phyloP scores from a whole-genome alignment of 805 yeast species.

The Saccharomycopsis sp. region DNA sequence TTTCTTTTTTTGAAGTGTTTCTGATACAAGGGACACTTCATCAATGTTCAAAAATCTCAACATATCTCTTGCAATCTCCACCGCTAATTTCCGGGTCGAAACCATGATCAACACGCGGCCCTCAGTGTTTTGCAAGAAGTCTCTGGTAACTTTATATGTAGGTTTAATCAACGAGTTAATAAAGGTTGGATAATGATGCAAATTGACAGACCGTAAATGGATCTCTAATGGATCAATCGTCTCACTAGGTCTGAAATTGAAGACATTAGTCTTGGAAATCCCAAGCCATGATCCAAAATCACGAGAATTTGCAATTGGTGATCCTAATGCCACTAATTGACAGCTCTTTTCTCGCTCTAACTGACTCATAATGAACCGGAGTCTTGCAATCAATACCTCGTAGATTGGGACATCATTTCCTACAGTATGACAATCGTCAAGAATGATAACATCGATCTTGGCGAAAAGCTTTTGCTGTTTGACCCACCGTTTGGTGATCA shows the following conservation, averaged over 20 bases:
- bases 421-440: constrained; percentile 66
- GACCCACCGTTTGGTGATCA: constrained; percentile 71
- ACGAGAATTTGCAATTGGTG: constrained; percentile 64
- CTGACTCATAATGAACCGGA: constrained; percentile 64
- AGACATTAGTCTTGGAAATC: constrained; percentile 50
- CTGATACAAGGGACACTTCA: constrained; percentile 33
- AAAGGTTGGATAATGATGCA: constrained; percentile 46
- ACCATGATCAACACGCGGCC: constrained; percentile 46
- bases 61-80: constrained; percentile 45
- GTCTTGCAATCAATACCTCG: constrained; percentile 65
- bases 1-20: constrained; percentile 16
- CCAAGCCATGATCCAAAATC: constrained; percentile 89
- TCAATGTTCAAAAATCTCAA: constrained; percentile 33
- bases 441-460: constrained; percentile 58
- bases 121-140: constrained; percentile 27
- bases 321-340: constrained; percentile 64
- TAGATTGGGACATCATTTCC: constrained; percentile 49
- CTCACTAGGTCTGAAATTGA: constrained; percentile 63
- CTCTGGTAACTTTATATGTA: constrained; percentile 37
- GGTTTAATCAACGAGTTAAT: constrained; percentile 46
- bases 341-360: constrained; percentile 38
- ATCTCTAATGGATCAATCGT: constrained; percentile 52
- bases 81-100: constrained; percentile 46
- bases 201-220: constrained; percentile 43
- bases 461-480: constrained; percentile 66